Conservation (phyloP, 345 rosid genomes). For the Melaleuca quinquenervia region DNA sequence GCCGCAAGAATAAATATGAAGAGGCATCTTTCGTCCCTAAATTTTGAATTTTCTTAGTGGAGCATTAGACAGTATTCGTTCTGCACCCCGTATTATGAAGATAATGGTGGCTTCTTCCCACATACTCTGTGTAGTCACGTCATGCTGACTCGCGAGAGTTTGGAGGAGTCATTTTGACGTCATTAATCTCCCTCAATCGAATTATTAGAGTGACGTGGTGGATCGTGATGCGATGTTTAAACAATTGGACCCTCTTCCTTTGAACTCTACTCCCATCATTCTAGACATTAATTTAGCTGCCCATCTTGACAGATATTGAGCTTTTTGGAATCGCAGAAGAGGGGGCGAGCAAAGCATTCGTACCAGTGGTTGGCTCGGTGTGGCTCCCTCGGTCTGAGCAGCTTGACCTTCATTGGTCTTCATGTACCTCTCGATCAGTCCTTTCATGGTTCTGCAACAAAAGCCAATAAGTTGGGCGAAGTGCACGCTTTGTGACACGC, state of each 20-base stretch:
- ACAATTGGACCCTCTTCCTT: background rate
- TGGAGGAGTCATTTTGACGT: too few relatives aligned
- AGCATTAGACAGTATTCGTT: background rate
- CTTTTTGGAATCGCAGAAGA: background rate
- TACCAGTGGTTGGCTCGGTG: slow-evolving; percentile 15
- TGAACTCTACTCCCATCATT: background rate
- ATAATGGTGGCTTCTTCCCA: background rate
- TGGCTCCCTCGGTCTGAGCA: slow-evolving; percentile 10
- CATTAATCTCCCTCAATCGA: too few relatives aligned
- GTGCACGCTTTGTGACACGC: background rate
- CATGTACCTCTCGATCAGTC: slow-evolving; percentile 46
- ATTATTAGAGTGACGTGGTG: background rate
- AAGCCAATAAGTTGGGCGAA: background rate
- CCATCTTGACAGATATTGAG: background rate
- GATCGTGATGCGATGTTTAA: background rate
- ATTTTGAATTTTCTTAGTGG: background rate
- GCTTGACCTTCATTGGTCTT: slow-evolving; percentile 22
- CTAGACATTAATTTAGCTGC: background rate
- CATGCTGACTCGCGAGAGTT: too few relatives aligned
- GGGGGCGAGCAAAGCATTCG: background rate
- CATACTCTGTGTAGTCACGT: background rate
- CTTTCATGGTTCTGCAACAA: slow-evolving; percentile 39
- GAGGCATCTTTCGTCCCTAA: background rate
- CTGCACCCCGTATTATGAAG: background rate
- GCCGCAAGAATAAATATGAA: background rate